phyloP scores from a whole-genome alignment of 805 yeast species.

The Ogataea paraovalis region DNA sequence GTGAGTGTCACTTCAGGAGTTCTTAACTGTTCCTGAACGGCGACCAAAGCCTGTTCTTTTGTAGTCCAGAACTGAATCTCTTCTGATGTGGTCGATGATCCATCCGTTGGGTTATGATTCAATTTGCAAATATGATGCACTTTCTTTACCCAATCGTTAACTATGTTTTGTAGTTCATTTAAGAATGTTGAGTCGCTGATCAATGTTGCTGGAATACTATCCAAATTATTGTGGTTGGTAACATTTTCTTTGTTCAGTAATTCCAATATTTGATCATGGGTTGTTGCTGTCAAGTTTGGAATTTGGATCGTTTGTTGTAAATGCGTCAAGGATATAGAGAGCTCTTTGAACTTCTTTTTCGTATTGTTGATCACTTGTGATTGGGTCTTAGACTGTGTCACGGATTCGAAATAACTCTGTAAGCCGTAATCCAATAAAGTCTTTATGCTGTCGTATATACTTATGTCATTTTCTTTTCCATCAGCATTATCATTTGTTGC shows the following conservation, averaged over 20 bases:
- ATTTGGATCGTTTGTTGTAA: slow-evolving; percentile 62
- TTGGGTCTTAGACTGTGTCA: slow-evolving; percentile 20
- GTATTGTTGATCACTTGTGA: slow-evolving; percentile 41
- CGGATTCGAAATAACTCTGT: slow-evolving; percentile 63
- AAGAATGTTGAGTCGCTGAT: slow-evolving; percentile 52
- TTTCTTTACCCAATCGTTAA: slow-evolving; percentile 69
- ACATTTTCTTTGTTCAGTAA: slow-evolving; percentile 28
- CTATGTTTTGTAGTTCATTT: slow-evolving; percentile 65
- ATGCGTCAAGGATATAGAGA: slow-evolving; percentile 62
- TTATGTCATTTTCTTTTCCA: slow-evolving; percentile 2
- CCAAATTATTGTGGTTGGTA: slow-evolving; percentile 3
- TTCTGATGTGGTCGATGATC: slow-evolving; percentile 45
- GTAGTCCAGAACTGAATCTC: slow-evolving; percentile 80
- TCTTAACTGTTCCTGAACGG: slow-evolving; percentile 55
- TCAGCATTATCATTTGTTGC: slow-evolving; percentile 8
- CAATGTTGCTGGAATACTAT: slow-evolving; percentile 24
- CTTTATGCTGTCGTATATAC: slow-evolving; percentile 44
- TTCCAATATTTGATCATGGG: slow-evolving; percentile 48
- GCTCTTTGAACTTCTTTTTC: slow-evolving; percentile 62
- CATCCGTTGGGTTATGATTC: slow-evolving; percentile 50
- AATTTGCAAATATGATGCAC: slow-evolving; percentile 54
- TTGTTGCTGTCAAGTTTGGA: slow-evolving; percentile 54
- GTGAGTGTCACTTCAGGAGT: slow-evolving; percentile 53
- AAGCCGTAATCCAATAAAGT: slow-evolving; percentile 60
- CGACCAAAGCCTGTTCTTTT: slow-evolving; percentile 54